Evolutionary conservation across 208 protist genomes (phyloP), one percentile per base, ranked within the genome.

Genomic region (Tritrichomonas musculus): DNA sequence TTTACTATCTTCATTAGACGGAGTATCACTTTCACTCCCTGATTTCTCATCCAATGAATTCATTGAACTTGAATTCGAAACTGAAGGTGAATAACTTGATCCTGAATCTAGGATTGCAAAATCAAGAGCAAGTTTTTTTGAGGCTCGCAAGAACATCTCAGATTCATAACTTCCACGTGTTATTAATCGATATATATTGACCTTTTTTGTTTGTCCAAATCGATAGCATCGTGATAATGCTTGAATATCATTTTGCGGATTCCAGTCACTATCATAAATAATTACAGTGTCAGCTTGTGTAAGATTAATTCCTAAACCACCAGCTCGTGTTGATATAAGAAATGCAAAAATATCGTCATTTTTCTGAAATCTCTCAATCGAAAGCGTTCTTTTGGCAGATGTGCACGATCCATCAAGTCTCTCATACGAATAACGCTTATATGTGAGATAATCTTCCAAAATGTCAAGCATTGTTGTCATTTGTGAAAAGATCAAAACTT

Each of bases 161-260:
- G 98, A 97, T 93, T 99, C 98, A 72, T 99, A 96, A 11, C 98
- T 98, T 65, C 97, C 97, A 41, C 94, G 93, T 57, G 98, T 97
- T 36, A 98, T 97, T 17, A 99, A 94, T 27, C 98, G 96, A 94
- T 98, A 97, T 13, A 99, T 97, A 77, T 96, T 95, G 55, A 99
- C 98, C 30, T 69, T 77, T 27, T 95, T 95, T 60, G 72, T 98
- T 95, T 99, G 98, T 1, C 98, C 98, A 65, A 99, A 98, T 92
- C 98, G 96, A 94, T 99, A 98, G 22, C 96, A 96, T 14, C 98
- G 95, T 50, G 98, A 97, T 49, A 97, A 96, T 20, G 98, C 98
- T 95, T 99, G 98, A 13, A 98, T 95, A 95, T 99, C 98, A 55
- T 98, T 96, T 94, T 99, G 98, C 36, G 98, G 98, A n/a, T n/a